These are phyloP conservation scores for Spiraea crenata DNA, from an alignment of 331 rosid genomes.

Conservation along the genomic window DNA sequence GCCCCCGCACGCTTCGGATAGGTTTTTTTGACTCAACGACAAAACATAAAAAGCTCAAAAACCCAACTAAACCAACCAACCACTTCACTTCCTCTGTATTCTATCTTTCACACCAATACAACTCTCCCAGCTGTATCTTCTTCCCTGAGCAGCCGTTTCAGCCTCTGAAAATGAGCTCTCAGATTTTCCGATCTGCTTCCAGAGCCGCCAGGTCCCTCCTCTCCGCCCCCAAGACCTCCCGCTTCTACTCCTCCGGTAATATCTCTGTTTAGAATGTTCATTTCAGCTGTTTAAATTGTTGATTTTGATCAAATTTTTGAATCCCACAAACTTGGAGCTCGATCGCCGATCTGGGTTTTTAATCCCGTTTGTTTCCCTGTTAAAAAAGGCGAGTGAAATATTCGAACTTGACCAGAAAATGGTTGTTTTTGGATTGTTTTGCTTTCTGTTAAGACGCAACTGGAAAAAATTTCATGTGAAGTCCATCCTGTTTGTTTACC, in stretches of 20 bases:
- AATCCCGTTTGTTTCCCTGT: not conserved
- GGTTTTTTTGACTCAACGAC: constrained; percentile 34
- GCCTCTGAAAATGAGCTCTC: constrained; percentile 49
- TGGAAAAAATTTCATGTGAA: not conserved
- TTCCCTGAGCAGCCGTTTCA: not conserved
- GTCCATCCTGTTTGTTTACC: not conserved
- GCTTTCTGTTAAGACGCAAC: no score
- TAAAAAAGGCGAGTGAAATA: no score
- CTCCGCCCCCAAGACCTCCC: constrained; percentile 62
- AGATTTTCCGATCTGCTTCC: constrained; percentile 62
- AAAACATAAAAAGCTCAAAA: not conserved
- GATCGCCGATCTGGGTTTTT: constrained; percentile 13
- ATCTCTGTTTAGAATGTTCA: not conserved
- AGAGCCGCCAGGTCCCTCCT: constrained; percentile 69
- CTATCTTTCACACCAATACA: not conserved
- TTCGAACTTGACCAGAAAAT: not conserved
- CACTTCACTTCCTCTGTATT: not conserved
- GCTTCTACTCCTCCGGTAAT: constrained; percentile 56
- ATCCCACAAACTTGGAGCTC: not conserved
- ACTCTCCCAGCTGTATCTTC: constrained; percentile 1
- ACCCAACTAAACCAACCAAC: not conserved
- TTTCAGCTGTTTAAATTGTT: not conserved
- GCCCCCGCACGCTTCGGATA: not conserved
- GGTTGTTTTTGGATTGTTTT: not conserved
- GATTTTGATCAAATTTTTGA: not conserved